phyloP scores from a whole-genome alignment of 345 rosid species.

The Aquilaria sinensis region DNA sequence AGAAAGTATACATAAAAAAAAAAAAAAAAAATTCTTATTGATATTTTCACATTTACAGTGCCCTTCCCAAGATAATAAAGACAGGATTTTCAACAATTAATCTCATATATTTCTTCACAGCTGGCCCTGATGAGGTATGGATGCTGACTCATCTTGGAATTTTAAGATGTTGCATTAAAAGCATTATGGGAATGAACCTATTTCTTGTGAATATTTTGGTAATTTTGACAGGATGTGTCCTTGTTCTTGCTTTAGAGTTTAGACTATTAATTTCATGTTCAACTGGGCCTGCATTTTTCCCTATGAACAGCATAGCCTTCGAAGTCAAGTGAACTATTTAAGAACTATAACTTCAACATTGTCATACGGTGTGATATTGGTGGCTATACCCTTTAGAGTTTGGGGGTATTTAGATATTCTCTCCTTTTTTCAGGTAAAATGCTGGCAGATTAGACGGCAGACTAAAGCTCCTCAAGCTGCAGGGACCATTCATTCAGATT shows the following conservation, averaged over 20 bases:
- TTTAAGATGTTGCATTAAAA: not conserved
- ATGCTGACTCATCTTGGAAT: not conserved
- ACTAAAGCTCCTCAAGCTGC: slow-evolving; percentile 99
- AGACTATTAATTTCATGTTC: no score
- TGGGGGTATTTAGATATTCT: not conserved
- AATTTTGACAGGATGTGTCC: no score
- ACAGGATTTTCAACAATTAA: slow-evolving; percentile 94
- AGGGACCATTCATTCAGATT: slow-evolving; percentile 89
- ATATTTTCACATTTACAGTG: slow-evolving; percentile 40
- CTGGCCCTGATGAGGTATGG: slow-evolving; percentile 93
- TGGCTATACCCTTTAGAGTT: no score
- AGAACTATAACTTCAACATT: no score
- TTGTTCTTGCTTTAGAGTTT: no score
- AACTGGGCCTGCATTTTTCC: no score
- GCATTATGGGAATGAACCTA: not conserved
- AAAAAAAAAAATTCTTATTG: not conserved
- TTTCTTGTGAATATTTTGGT: no score
- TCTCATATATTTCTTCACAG: slow-evolving; percentile 97
- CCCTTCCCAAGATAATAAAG: slow-evolving; percentile 94
- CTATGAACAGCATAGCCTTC: no score
- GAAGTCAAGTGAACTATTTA: no score
- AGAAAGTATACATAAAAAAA: no score
- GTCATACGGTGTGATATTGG: no score
- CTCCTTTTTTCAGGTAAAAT: slow-evolving; percentile 62
- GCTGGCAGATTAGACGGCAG: slow-evolving; percentile 97